Conservation (phyloP, 805 yeast genomes). For the Clavispora asparagi region DNA sequence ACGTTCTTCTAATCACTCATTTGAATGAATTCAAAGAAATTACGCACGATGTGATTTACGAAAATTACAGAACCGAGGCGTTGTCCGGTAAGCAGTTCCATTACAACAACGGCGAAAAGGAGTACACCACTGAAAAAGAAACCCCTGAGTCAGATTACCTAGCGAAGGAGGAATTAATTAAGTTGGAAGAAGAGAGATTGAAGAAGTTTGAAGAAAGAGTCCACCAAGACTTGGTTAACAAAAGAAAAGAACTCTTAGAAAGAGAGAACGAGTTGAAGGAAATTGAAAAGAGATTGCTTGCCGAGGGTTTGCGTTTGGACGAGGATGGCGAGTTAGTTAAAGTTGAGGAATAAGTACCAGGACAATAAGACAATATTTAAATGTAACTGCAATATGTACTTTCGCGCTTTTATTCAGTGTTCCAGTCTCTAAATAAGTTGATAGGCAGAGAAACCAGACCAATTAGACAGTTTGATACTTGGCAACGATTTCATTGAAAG, state of each 20-base stretch:
- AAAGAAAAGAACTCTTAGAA: constrained; percentile 76
- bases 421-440: background rate
- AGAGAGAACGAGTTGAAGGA: constrained; percentile 83
- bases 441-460: background rate
- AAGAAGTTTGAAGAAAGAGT: constrained; percentile 83
- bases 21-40: constrained; percentile 82
- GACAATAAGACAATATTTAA: background rate
- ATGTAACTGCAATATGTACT: background rate
- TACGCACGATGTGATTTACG: constrained; percentile 84
- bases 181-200: constrained; percentile 83
- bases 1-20: constrained; percentile 76
- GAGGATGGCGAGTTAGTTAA: constrained; percentile 18
- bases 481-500: constrained; percentile 65
- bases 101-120: constrained; percentile 23
- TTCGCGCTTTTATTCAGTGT: background rate
- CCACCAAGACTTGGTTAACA: constrained; percentile 75
- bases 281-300: constrained; percentile 65
- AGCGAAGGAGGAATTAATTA: constrained; percentile 83
- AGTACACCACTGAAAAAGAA: constrained; percentile 5
- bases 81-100: constrained; percentile 57
- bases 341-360: constrained; percentile 9
- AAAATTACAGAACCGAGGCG: constrained; percentile 84
- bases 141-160: constrained; percentile 24
- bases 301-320: constrained; percentile 46
- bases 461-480: constrained; percentile 38